phyloP scores from a whole-genome alignment of 345 rosid species.

The Streptanthus diversifolius region DNA sequence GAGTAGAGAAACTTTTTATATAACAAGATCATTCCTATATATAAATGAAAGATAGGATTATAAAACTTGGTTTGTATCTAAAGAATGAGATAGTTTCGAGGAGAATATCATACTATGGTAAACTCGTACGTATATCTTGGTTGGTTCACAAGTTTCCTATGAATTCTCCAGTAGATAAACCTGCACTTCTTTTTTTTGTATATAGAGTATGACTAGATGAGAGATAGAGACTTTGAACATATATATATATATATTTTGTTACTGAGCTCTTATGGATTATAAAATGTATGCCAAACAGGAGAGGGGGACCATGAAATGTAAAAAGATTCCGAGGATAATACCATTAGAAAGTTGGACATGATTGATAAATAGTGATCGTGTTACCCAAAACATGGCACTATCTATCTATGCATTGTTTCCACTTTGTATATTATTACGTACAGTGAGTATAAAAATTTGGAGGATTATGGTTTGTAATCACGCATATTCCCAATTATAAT shows the following conservation, averaged over 20 bases:
- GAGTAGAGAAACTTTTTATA: neutral
- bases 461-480: conserved; percentile 23
- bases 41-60: too few relatives aligned
- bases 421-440: conserved; percentile 17
- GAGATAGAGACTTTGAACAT: neutral
- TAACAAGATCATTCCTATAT: neutral
- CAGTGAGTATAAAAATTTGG: neutral
- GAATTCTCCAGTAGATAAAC: conserved; percentile 14
- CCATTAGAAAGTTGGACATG: conserved; percentile 30
- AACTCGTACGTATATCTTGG: too few relatives aligned
- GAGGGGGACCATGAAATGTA: conserved; percentile 22
- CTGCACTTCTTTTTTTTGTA: conserved; percentile 1
- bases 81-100: too few relatives aligned
- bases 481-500: neutral
- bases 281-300: neutral
- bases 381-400: conserved; percentile 37
- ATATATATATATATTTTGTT: neutral
- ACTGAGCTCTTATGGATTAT: neutral
- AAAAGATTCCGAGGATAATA: conserved; percentile 28
- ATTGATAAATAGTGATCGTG: conserved; percentile 32
- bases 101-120: too few relatives aligned
- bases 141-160: neutral
- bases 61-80: too few relatives aligned
- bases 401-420: conserved; percentile 26
- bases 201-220: conserved; percentile 9